Evolutionary conservation across 192 early-diverging fungal species (phyloP).

Genomic region (Linnemannia hyalina): DNA sequence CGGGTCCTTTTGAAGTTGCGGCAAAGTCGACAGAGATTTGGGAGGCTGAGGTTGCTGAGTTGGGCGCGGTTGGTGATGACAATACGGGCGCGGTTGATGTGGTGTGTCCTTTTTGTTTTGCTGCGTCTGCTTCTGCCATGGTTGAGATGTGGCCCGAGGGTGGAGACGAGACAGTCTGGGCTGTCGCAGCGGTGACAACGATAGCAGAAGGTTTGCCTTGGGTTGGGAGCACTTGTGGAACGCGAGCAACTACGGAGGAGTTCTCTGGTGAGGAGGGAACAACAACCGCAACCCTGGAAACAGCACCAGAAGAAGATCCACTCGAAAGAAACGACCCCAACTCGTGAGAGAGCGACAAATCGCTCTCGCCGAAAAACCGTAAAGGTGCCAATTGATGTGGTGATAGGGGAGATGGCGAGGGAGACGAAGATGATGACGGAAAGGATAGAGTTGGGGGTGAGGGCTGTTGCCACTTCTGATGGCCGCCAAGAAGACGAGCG

Average conservation of each 20-base stretch:
- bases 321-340: slow-evolving; percentile 18
- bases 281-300: background rate
- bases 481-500: background rate
- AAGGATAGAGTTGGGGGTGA: background rate
- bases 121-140: background rate
- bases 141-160: background rate
- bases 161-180: background rate
- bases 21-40: background rate
- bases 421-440: background rate
- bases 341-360: slow-evolving; percentile 27
- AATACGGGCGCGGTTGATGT: background rate
- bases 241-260: background rate
- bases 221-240: background rate
- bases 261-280: background rate
- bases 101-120: background rate
- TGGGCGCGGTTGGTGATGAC: background rate
- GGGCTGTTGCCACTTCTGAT: background rate
- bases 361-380: slow-evolving; percentile 10
- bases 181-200: background rate
- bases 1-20: slow-evolving; percentile 10
- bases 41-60: background rate
- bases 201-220: slow-evolving; percentile 5
- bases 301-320: background rate
- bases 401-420: background rate
- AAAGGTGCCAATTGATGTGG: slow-evolving; percentile 10